Conservation (phyloP, 495 filamentous ascomycete genomes). For the Penicillium lagena region DNA sequence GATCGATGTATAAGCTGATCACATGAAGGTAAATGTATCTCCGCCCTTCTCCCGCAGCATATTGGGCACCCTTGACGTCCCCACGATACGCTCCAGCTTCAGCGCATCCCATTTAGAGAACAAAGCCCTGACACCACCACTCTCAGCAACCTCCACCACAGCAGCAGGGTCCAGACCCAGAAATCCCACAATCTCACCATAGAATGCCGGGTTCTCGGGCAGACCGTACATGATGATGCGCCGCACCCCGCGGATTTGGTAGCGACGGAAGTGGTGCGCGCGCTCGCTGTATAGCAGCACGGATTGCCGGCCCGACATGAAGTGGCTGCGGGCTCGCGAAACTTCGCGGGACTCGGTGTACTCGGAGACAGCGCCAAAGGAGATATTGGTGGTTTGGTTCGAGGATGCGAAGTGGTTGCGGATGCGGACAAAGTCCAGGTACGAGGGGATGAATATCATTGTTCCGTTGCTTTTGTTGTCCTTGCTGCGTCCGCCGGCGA, state of each 20-base stretch:
- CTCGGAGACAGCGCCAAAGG: constrained; percentile 83
- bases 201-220: constrained; percentile 85
- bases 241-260: constrained; percentile 70
- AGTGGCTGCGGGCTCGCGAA: constrained; percentile 78
- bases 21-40: constrained; percentile 71
- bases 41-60: constrained; percentile 71
- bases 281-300: constrained; percentile 88
- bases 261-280: constrained; percentile 88
- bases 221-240: constrained; percentile 78
- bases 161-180: constrained; percentile 42
- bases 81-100: constrained; percentile 85
- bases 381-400: constrained; percentile 56
- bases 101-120: constrained; percentile 87
- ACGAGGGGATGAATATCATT: constrained; percentile 82
- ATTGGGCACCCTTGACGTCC: constrained; percentile 59
- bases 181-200: constrained; percentile 76
- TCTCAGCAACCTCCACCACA: constrained; percentile 26
- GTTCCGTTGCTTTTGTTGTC: constrained; percentile 45
- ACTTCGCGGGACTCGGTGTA: constrained; percentile 73
- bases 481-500: constrained; percentile 33
- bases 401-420: constrained; percentile 86
- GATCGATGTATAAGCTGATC: background rate
- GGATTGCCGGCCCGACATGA: constrained; percentile 72
- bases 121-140: constrained; percentile 53
- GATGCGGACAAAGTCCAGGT: constrained; percentile 88